A percentile compares a stretch with the other conserved stretches of the same genome.
Conservation (phyloP, 2,329 filamentous ascomycete genomes). For the Colletotrichum cordylinicola region DNA sequence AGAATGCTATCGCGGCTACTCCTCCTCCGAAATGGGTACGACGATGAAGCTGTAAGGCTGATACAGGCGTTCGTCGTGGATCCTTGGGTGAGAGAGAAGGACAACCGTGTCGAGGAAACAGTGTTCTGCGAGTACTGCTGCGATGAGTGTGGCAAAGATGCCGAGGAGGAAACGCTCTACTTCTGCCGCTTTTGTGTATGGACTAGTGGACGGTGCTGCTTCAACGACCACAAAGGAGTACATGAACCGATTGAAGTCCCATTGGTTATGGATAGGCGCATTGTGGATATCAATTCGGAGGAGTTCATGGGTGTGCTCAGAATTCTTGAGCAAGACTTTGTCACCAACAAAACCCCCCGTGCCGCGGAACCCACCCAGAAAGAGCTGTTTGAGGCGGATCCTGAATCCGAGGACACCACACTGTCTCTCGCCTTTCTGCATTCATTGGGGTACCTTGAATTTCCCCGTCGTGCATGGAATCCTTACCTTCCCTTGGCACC, state of each 20-base stretch:
- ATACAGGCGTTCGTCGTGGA: neutral
- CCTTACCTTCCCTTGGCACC: conserved; percentile 24
- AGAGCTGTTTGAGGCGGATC: neutral
- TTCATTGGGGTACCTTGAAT: conserved; percentile 28
- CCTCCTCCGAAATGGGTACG: neutral
- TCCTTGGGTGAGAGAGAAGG: neutral
- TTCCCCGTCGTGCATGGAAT: conserved; percentile 25
- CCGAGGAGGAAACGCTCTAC: conserved; percentile 4
- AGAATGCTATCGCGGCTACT: neutral
- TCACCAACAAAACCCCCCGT: neutral
- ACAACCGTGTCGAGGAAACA: neutral
- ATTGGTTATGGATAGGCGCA: neutral
- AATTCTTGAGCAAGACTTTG: neutral
- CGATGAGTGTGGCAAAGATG: neutral
- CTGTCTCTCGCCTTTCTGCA: conserved; percentile 29
- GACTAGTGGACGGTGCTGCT: neutral
- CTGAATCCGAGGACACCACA: conserved; percentile 10
- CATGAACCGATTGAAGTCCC: conserved; percentile 4
- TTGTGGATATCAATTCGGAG: conserved; percentile 7
- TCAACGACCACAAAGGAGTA: neutral
- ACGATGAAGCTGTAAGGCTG: neutral
- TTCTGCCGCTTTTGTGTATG: conserved; percentile 10
- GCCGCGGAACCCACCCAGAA: neutral
- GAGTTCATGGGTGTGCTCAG: neutral
- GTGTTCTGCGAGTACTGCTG: neutral